A percentile compares a stretch with the other conserved stretches of the same genome.
Conservation (phyloP, 2,329 filamentous ascomycete genomes). For the Ceratocystis huliohia region DNA sequence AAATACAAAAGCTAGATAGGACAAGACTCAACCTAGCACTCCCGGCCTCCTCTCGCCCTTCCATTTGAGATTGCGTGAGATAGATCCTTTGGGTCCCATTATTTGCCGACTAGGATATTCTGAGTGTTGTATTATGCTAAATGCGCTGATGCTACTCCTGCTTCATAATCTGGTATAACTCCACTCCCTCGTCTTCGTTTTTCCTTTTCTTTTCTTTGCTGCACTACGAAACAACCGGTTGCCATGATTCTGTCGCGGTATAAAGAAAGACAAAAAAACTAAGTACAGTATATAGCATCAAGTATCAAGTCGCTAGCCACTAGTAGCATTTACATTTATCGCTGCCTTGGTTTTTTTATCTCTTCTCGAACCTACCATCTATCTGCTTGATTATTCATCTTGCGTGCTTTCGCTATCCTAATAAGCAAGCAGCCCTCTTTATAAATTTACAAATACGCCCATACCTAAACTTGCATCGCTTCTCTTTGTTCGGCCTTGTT, state of each 20-base stretch:
- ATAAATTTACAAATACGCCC: background rate
- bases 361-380: constrained; percentile 3
- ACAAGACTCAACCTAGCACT: no score
- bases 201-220: background rate
- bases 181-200: background rate
- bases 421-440: background rate
- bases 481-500: background rate
- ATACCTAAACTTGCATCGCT: background rate
- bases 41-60: no score
- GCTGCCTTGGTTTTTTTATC: background rate
- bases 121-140: background rate
- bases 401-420: background rate
- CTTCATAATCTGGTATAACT: background rate
- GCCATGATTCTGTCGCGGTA: background rate
- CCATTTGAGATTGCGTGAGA: background rate
- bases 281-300: background rate
- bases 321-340: background rate
- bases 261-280: background rate
- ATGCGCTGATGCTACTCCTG: background rate
- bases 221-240: background rate
- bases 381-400: background rate
- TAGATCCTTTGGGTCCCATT: background rate
- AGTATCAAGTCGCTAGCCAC: background rate
- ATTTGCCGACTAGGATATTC: background rate
- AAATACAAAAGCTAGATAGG: no score